Base-by-base conservation (phyloP, 805 yeast genomes). In the Candida piceae region DNA sequence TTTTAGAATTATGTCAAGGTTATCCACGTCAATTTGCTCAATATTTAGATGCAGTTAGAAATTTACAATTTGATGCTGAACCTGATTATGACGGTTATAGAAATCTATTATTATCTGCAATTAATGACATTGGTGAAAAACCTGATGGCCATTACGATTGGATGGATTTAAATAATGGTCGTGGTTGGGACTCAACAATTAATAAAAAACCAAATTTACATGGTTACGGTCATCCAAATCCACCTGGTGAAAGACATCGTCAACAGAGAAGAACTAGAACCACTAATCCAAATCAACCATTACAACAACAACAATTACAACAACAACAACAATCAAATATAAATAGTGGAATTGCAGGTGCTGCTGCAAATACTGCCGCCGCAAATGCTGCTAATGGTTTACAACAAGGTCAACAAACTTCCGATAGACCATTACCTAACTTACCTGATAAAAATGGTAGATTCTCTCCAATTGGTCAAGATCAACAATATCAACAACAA, bases 201-300 rank as follows among this genome's bases (percentile, higher is more conserved):
- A 88, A 88, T 63, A 88, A 87, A 60, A 89, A 89, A 62, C 95
- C 96, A 37, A 89, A 89, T 55, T 66, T 89, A 45, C 97, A 89
- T 62, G 97, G 97, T 29, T 89, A 89, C 60, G 97, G 97, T 24
- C 93, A 88, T 60, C 96, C 96, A 44, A 84, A 80, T 50, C 96
- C 96, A 39, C 81, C 81, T 35, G 75, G 71, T 36, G 76, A 72
- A 29, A 66, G 62, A 49, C 68, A 63, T 30, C 75, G 76, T 29
- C 65, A 64, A 49, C 63, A 61, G 45, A 55, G 56, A 41, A 55
- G 61, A 45, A 42, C 61, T 35, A 48, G 57, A 45, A 55, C 6
- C 9, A 9, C 9, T 24, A 12, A 12, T 24, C 13, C 50, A 36
- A 52, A 50, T 24, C 57, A 50, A 32, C 49, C 46, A 36, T 41